A percentile compares a stretch with the other conserved stretches of the same genome.
Evolutionary conservation across 1,284 basidiomycete genomes (phyloP).

Genomic region (Pterulicium gracile): DNA sequence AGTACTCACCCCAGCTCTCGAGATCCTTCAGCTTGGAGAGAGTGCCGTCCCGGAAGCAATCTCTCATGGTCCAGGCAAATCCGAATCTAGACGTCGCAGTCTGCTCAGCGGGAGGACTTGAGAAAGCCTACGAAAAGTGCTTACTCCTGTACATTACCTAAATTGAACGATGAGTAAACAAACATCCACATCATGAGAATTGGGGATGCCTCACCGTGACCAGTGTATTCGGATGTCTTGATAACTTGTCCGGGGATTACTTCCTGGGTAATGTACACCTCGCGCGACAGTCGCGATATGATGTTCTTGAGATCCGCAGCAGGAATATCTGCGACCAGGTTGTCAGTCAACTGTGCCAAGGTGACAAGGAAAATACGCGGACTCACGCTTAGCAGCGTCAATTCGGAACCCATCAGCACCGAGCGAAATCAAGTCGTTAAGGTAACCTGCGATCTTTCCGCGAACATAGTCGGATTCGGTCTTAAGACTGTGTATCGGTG

Average conservation of each 20-base stretch:
- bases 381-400: slow-evolving; percentile 56
- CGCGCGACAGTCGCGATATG: slow-evolving; percentile 26
- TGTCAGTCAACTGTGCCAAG: not conserved
- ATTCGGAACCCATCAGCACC: slow-evolving; percentile 56
- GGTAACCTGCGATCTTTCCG: slow-evolving; percentile 40
- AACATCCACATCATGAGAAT: too few relatives aligned
- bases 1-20: slow-evolving; percentile 37
- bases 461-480: slow-evolving; percentile 55
- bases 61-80: slow-evolving; percentile 40
- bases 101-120: not conserved
- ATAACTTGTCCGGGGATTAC: slow-evolving; percentile 43
- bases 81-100: slow-evolving; percentile 36
- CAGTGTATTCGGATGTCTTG: slow-evolving; percentile 41
- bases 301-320: slow-evolving; percentile 45
- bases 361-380: slow-evolving; percentile 25
- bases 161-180: too few relatives aligned
- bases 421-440: slow-evolving; percentile 48
- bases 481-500: slow-evolving; percentile 30
- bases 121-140: slow-evolving; percentile 12
- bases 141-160: slow-evolving; percentile 61
- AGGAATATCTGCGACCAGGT: slow-evolving; percentile 34
- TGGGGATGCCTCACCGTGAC: too few relatives aligned
- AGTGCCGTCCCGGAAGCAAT: slow-evolving; percentile 38
- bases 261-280: slow-evolving; percentile 49
- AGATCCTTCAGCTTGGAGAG: slow-evolving; percentile 44